Base-by-base conservation (phyloP, 2,329 filamentous ascomycete genomes). In the Xylaria multiplex region DNA sequence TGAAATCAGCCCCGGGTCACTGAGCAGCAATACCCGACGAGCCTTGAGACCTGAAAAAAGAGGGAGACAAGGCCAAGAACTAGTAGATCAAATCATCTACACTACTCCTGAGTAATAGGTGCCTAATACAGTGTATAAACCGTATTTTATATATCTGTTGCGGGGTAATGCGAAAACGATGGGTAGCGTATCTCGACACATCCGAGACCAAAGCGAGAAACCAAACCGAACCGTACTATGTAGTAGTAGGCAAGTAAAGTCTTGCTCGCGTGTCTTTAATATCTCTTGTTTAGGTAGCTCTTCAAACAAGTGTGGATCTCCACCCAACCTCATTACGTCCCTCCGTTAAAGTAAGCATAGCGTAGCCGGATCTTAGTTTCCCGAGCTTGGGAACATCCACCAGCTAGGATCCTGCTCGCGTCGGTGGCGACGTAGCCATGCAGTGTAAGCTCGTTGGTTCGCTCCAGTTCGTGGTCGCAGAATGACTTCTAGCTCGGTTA, bases 301-400 rank as follows among this genome's bases (percentile, higher is more conserved):
- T 48, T 53, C 19, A 5, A 40, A 42, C 35, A 19, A 40, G 53
- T 57, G 54, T 58, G 54, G 54, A 50, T 43, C 45, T n/a, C 53
- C 53, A 19, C 37, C 48, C 49, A 56, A 62, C 52, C 42, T 55
- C 52, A 55, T 50, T 59, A 64, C 57, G 43, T 49, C 43, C 63
- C 53, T 53, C 40, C 57, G 2, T 65, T 58, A 11, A 62, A 40
- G 40, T 62, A 62, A 58, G 59, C 48, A 37, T 60, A 45, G n/a
- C 11, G 52, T 14, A 55, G 53, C 54, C 64, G 64, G 64, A 66
- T 66, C 64, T 60, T 66, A 37, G 60, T 6, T 50, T 66, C 55
- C 64, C 64, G 64, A 66, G 59, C 64, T 19, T 59, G 54, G 35
- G 32, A 60, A 53, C 53, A 59, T 13, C 45, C 53, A 62, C 53